Evolutionary conservation across 306 rosid genomes (phyloP), one percentile per base, ranked within the genome.

Genomic region (Cicer cuneatum): DNA sequence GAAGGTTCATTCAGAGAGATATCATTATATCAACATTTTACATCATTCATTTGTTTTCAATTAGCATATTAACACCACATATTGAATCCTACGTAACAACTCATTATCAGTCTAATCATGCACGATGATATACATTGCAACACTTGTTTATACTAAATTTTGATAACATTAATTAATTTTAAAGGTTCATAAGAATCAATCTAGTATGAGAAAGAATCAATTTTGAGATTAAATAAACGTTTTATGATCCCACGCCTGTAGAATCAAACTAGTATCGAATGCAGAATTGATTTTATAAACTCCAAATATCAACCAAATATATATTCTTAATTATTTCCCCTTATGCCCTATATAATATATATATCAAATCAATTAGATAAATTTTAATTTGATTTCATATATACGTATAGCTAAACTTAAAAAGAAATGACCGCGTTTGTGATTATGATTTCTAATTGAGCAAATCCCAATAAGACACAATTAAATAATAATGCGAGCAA

Each of bases 1-100:
- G 2, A 66, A 16, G 45, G 46, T 57, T 78, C 53, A 59, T 57
- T 78, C 53, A 59, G 58, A 58, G 15, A 68, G 2, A 73, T 3
- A 43, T 61, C 5, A 47, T 3, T 29, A 47, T 0, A 67, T 59
- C 5, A 68, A 41, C 24, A 2, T 8, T 39, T 57, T 29, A 16
- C 52, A 51, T 13, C 21, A 41, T 58, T 58, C 57, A 42, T 24
- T 54, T 39, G 5, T 46, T 37, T 41, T 14, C 11, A 35, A 74
- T 24, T 61, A 43, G 39, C 16, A 33, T 59, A 61, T 13, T 42
- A n/a, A 72, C 11, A 67, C 11, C 29, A 38, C 15, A 54, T 49
- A 62, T 21, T 69, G 8, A 42, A 61, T 18, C 29, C 13, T 16
- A 15, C 8, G 37, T 33, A 66, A 47, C 18, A 46, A 35, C 10